These are phyloP conservation scores for Effrenium voratum DNA, from an alignment of 73 alveolate species.

Conservation along the genomic window DNA sequence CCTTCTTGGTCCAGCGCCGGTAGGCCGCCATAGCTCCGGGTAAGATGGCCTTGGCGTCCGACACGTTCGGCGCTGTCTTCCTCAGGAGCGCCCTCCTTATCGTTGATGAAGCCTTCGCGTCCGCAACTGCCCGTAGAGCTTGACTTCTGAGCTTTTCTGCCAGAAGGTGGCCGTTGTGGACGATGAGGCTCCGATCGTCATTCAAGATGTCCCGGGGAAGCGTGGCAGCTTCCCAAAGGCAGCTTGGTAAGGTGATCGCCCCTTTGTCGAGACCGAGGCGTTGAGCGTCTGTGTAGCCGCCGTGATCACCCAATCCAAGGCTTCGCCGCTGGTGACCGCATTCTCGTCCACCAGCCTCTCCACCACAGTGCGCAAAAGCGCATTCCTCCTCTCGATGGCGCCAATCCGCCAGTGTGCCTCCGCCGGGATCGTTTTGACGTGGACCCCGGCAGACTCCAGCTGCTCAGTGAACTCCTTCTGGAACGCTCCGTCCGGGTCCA, in stretches of 20 bases:
- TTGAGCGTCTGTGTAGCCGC: neutral
- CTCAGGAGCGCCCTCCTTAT: neutral
- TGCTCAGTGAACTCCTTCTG: neutral
- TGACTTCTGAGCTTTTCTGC: neutral
- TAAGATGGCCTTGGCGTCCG: neutral
- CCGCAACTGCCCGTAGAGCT: neutral
- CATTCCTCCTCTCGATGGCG: neutral
- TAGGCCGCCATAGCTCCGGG: neutral
- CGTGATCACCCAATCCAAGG: neutral
- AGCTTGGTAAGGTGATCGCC: neutral
- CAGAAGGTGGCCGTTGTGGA: neutral
- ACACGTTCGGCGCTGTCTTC: neutral
- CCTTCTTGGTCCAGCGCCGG: no score
- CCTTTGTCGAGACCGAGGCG: neutral
- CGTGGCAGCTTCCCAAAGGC: conserved; percentile 33
- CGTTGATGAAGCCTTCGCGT: neutral
- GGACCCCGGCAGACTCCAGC: neutral
- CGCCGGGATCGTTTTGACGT: neutral
- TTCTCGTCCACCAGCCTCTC: neutral
- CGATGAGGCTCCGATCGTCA: neutral
- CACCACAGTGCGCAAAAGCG: neutral
- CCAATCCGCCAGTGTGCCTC: conserved; percentile 18
- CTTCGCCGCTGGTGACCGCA: neutral
- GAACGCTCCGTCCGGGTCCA: conserved; percentile 2
- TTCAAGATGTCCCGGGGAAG: neutral